phyloP scores from a whole-genome alignment of 2,329 filamentous ascomycete species.

The Aspergillus phoenicis region DNA sequence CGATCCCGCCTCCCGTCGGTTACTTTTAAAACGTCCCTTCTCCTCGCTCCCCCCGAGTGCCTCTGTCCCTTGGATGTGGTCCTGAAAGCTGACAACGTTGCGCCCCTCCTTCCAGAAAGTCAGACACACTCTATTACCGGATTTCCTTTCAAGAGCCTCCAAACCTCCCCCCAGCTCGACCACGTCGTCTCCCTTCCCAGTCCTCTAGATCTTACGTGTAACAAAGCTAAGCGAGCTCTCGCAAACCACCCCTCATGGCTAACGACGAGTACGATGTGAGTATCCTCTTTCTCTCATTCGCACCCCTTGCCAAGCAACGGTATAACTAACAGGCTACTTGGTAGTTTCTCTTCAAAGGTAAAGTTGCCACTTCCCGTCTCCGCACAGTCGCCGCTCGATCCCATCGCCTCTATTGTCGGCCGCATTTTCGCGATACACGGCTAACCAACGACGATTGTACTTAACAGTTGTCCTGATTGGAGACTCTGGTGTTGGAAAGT shows the following conservation, averaged over 20 bases:
- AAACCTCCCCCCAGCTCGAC: slow-evolving; percentile 18
- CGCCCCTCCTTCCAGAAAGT: slow-evolving; percentile 15
- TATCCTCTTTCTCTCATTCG: slow-evolving; percentile 21
- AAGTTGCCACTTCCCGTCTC: slow-evolving; percentile 28
- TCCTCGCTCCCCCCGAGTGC: not conserved
- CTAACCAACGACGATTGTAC: slow-evolving; percentile 23
- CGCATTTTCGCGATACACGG: slow-evolving; percentile 6
- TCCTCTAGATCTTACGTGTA: slow-evolving; percentile 26
- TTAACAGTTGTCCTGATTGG: slow-evolving; percentile 89
- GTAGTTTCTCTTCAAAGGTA: slow-evolving; percentile 99
- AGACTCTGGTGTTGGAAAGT: slow-evolving; percentile 99
- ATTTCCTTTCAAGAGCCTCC: slow-evolving; percentile 16
- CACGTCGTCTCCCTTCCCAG: slow-evolving; percentile 23
- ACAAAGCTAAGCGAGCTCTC: slow-evolving; percentile 26
- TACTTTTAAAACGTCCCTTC: not conserved
- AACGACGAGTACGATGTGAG: slow-evolving; percentile 99
- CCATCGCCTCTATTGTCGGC: slow-evolving; percentile 11
- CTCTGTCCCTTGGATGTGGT: not conserved
- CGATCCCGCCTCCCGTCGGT: slow-evolving; percentile 8
- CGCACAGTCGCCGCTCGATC: slow-evolving; percentile 24
- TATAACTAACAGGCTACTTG: slow-evolving; percentile 24
- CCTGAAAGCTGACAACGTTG: slow-evolving; percentile 17
- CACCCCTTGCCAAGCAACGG: not conserved
- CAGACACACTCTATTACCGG: slow-evolving; percentile 17
- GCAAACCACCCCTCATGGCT: slow-evolving; percentile 66